Base-by-base conservation (phyloP, 345 rosid species). In the Euphorbia tirucalli region DNA sequence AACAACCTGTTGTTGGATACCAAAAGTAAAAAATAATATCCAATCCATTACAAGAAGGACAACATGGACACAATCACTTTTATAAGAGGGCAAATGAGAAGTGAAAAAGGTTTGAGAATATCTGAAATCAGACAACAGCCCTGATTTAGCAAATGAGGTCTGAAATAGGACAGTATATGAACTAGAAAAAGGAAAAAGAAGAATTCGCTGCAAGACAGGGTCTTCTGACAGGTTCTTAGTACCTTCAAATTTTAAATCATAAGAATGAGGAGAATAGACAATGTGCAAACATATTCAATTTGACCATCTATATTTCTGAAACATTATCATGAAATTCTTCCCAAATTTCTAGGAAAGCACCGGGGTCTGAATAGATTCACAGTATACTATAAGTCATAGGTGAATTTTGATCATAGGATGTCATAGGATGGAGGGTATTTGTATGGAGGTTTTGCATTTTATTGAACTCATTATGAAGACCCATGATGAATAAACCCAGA, bases 101-200 rank as follows among this genome's bases (percentile, higher is more conserved):
- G 19, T 14, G 32, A 24, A 5, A n/a, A 52, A 15, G 48, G 55
- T 2, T 65, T 22, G 27, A 16, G 15, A 39, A 59, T 56, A 57
- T 39, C 52, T 18, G 14, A 55, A 56, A 25, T 24, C 49, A 22
- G 61, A 25, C 64, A 55, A 24, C 37, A 58, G 43, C 41, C 15
- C 65, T 70, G 9, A 43, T 41, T 27, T 57, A 58, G 52, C 71
- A 55, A 13, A 37, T 22, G 32, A 55, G 43, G 65, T 24, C 11
- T 52, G 31, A 18, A 1, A 60, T 27, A 43, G 27, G 16, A 27
- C 6, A 3, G 3, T 14, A 41, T 44, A 61, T 18, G 7, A 61
- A 56, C 27, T 56, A 22, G 28, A 56, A 10, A 11, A 22, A 24
- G 24, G 19, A 27, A 28, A 70, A 32, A 41, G 31, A 10, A 8